Evolutionary conservation across 2,329 filamentous ascomycete genomes (phyloP).

Genomic region (Ceratocystis cubensis): DNA sequence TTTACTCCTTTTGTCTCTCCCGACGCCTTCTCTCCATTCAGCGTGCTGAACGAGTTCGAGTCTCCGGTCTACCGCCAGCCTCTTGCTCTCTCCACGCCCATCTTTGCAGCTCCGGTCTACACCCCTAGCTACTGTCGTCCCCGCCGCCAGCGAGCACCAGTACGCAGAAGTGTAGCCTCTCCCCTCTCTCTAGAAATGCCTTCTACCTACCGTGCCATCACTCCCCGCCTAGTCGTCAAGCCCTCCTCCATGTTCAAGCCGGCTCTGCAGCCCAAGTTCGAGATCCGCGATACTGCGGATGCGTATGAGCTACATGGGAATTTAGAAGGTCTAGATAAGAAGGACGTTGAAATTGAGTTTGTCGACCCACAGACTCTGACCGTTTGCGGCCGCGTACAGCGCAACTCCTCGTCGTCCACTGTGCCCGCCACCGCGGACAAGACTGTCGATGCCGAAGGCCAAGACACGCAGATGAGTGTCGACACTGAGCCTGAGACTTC

Average conservation of each 20-base stretch:
- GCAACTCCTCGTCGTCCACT: background rate
- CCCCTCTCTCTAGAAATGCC: background rate
- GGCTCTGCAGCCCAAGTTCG: slow-evolving; percentile 35
- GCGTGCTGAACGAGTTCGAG: background rate
- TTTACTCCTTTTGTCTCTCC: slow-evolving; percentile 9
- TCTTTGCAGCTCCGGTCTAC: background rate
- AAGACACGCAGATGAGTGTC: background rate
- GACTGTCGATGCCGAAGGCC: background rate
- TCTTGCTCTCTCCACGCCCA: background rate
- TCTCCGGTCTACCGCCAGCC: background rate
- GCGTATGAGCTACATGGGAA: slow-evolving; percentile 58
- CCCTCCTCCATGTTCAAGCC: background rate
- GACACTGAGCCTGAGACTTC: background rate
- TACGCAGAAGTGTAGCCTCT: background rate
- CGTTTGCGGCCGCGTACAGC: slow-evolving; percentile 37
- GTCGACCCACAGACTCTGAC: slow-evolving; percentile 52
- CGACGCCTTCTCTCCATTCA: background rate
- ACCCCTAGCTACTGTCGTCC: background rate
- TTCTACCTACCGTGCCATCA: background rate
- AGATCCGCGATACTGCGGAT: slow-evolving; percentile 50
- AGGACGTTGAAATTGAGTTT: slow-evolving; percentile 57
- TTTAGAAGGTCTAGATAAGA: slow-evolving; percentile 53
- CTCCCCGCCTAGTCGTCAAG: background rate
- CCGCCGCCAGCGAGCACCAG: background rate
- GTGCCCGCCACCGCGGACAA: background rate